These are phyloP conservation scores for Nemania serpens DNA, from an alignment of 2,329 filamentous ascomycete species.

Conservation along the genomic window DNA sequence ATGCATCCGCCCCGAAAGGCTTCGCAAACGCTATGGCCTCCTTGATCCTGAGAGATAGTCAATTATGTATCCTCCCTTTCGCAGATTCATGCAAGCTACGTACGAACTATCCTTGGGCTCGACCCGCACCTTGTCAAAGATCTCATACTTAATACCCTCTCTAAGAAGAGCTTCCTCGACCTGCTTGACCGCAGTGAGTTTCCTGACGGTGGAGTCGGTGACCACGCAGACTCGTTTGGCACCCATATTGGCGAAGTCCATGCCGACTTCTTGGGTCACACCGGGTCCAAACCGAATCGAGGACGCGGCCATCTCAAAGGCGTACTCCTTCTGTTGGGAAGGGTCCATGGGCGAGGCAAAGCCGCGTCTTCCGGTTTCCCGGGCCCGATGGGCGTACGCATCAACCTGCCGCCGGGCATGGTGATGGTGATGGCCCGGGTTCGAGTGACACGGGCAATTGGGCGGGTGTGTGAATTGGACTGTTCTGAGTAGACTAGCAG, in stretches of 20 bases:
- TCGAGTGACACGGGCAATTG: slow-evolving; percentile 89
- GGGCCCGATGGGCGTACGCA: slow-evolving; percentile 48
- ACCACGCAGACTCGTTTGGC: slow-evolving; percentile 88
- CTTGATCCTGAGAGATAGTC: slow-evolving; percentile 63
- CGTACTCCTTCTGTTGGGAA: slow-evolving; percentile 86
- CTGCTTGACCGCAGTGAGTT: slow-evolving; percentile 87
- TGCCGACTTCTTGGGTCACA: slow-evolving; percentile 92
- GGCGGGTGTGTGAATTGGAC: slow-evolving; percentile 89
- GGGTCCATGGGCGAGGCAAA: slow-evolving; percentile 78
- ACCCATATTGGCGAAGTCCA: slow-evolving; percentile 94
- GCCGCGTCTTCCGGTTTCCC: slow-evolving; percentile 48
- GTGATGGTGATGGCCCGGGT: slow-evolving; percentile 77
- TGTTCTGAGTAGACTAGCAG: slow-evolving; percentile 78
- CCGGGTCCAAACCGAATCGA: slow-evolving; percentile 93
- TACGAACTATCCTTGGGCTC: slow-evolving; percentile 95
- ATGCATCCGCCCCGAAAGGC: slow-evolving; percentile 81
- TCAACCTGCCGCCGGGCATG: slow-evolving; percentile 59
- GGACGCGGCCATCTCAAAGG: slow-evolving; percentile 97
- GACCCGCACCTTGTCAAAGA: slow-evolving; percentile 80
- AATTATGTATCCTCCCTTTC: slow-evolving; percentile 5
- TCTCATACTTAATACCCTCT: slow-evolving; percentile 78
- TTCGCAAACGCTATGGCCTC: slow-evolving; percentile 89
- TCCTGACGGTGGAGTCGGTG: slow-evolving; percentile 81
- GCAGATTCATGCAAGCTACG: slow-evolving; percentile 39
- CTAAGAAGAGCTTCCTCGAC: slow-evolving; percentile 77